Conservation (phyloP, 768 basidiomycete genomes). For the Gyrodon lividus region DNA sequence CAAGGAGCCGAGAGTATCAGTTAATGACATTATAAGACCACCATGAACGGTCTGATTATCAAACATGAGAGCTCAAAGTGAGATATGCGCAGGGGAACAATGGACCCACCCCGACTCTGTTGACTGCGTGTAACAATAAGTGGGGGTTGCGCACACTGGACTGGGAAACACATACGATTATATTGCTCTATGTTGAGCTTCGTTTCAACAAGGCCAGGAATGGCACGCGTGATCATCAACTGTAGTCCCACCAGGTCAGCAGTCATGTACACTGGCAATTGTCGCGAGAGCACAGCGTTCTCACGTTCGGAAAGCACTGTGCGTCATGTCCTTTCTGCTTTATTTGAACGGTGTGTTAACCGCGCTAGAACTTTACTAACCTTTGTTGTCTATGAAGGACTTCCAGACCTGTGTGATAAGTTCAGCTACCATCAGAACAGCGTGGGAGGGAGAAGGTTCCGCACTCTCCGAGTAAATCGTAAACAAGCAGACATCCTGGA, state of each 20-base stretch:
- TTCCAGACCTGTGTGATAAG: conserved; percentile 60
- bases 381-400: conserved; percentile 74
- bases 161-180: conserved; percentile 51
- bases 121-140: conserved; percentile 46
- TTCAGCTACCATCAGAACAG: background rate
- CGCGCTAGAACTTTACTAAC: conserved; percentile 32
- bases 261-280: background rate
- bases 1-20: conserved; percentile 82
- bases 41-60: conserved; percentile 61
- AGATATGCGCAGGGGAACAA: background rate
- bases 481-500: conserved; percentile 61
- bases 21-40: conserved; percentile 76
- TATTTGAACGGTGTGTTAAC: background rate
- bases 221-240: conserved; percentile 63
- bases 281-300: conserved; percentile 11
- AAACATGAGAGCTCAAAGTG: conserved; percentile 1
- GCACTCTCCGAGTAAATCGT: conserved; percentile 64
- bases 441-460: conserved; percentile 7
- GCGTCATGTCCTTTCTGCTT: conserved; percentile 65
- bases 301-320: conserved; percentile 76
- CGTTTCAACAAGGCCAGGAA: conserved; percentile 69
- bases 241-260: conserved; percentile 26
- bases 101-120: conserved; percentile 70
- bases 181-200: conserved; percentile 73
- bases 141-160: background rate